Evolutionary conservation across 306 rosid species (phyloP).

Genomic region (Acacia crassicarpa): DNA sequence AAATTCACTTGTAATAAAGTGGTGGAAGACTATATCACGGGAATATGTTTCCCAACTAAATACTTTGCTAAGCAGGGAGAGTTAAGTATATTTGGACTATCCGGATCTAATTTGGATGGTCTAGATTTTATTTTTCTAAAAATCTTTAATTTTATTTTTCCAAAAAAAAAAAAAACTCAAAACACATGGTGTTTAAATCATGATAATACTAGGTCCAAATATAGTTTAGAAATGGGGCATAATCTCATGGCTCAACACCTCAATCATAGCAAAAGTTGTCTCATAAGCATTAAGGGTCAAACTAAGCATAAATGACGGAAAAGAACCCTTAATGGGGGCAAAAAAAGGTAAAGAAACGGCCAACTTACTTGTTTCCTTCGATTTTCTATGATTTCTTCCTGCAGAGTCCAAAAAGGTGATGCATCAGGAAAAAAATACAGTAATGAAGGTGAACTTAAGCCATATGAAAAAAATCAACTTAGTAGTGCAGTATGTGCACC

Average conservation of each 20-base stretch:
- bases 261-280: background rate
- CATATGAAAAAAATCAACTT: background rate
- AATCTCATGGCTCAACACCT: background rate
- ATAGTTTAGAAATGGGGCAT: constrained; percentile 1
- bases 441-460: constrained; percentile 4
- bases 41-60: background rate
- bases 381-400: constrained; percentile 74
- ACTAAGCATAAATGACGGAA: constrained; percentile 1
- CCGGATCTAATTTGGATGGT: no score
- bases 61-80: no score
- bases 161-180: no score
- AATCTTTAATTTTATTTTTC: no score
- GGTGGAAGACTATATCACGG: constrained; percentile 6
- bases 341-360: background rate
- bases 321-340: background rate
- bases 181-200: background rate
- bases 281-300: background rate
- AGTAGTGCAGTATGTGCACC: background rate
- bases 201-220: constrained; percentile 2
- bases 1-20: background rate
- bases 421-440: constrained; percentile 6
- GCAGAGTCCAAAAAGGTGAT: constrained; percentile 42
- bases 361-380: constrained; percentile 81
- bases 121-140: no score
- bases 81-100: no score